A percentile compares a stretch with the other conserved stretches of the same genome.
Evolutionary conservation across 1,284 basidiomycete species (phyloP).

Genomic region (Apiotrichum siamense): DNA sequence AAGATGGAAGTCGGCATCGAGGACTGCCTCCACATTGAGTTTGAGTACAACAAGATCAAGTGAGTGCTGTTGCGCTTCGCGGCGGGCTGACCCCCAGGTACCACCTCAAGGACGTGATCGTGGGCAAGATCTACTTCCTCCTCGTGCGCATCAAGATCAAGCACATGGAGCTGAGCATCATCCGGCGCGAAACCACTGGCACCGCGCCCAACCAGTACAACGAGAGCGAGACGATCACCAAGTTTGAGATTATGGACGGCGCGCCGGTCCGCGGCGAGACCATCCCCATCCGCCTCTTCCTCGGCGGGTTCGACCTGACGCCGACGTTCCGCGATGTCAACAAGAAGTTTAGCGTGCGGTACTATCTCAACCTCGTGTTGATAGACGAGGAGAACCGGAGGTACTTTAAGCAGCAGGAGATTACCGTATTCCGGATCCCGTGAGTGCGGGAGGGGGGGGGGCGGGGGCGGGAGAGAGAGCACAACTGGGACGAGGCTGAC

Average conservation of each 20-base stretch:
- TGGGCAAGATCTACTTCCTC: conserved; percentile 98
- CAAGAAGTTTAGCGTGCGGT: conserved; percentile 96
- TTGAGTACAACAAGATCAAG: conserved; percentile 99
- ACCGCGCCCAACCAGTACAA: conserved; percentile 97
- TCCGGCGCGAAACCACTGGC: conserved; percentile 93
- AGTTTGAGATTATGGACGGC: conserved; percentile 99
- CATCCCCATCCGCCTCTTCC: conserved; percentile 94
- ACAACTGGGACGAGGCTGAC: background rate
- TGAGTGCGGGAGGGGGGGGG: conserved; percentile 3
- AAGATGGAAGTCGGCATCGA: conserved; percentile 99
- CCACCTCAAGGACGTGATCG: conserved; percentile 97
- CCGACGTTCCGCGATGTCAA: conserved; percentile 98
- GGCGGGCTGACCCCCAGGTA: conserved; percentile 56
- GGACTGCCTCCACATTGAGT: conserved; percentile 97
- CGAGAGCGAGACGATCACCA: conserved; percentile 97
- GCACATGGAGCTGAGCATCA: conserved; percentile 98
- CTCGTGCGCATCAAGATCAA: conserved; percentile 99
- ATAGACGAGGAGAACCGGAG: conserved; percentile 89
- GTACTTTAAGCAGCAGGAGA: conserved; percentile 48
- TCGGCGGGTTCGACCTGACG: conserved; percentile 96
- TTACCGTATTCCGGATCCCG: conserved; percentile 40
- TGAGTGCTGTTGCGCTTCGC: conserved; percentile 47
- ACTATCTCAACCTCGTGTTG: conserved; percentile 93
- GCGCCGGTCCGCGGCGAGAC: conserved; percentile 94
- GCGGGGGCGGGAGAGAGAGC: too few species aligned